phyloP scores from a whole-genome alignment of 1,284 basidiomycete genomes.

The Schizopora paradoxa region DNA sequence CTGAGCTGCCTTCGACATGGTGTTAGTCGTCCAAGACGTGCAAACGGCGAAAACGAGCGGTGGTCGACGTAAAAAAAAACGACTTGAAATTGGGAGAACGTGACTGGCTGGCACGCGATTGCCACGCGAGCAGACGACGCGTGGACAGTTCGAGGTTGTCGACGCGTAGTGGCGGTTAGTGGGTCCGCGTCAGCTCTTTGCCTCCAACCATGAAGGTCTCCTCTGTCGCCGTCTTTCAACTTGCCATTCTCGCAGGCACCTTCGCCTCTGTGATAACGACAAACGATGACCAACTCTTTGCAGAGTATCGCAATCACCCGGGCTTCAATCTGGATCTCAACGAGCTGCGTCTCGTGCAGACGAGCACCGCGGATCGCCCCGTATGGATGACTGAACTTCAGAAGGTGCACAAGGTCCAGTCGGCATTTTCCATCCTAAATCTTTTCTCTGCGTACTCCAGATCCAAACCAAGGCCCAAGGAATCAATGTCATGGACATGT shows the following conservation, averaged over 20 bases:
- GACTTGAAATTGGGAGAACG: too few relatives aligned
- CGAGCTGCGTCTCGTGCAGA: constrained; percentile 69
- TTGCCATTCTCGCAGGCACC: too few relatives aligned
- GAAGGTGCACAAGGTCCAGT: constrained; percentile 45
- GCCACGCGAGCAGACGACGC: too few relatives aligned
- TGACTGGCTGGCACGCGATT: too few relatives aligned
- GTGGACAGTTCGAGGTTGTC: too few relatives aligned
- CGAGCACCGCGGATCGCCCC: constrained; percentile 57
- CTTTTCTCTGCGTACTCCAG: constrained; percentile 33
- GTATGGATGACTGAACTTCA: constrained; percentile 80
- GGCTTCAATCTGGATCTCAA: constrained; percentile 62
- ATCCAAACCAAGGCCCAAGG: constrained; percentile 73
- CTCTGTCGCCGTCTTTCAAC: too few relatives aligned
- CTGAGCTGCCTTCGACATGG: constrained; percentile 53
- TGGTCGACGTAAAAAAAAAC: too few relatives aligned
- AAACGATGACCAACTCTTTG: constrained; percentile 20
- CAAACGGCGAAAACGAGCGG: too few relatives aligned
- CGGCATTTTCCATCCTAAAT: neutral
- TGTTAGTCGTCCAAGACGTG: neutral
- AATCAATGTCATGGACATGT: constrained; percentile 86
- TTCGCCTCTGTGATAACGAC: constrained; percentile 15
- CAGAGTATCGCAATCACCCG: constrained; percentile 2
- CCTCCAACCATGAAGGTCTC: constrained; percentile 10
- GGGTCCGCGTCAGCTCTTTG: neutral
- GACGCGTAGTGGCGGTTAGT: too few relatives aligned